phyloP scores from a whole-genome alignment of 176 grass and related monocot genomes.

The Tillandsia leiboldiana region DNA sequence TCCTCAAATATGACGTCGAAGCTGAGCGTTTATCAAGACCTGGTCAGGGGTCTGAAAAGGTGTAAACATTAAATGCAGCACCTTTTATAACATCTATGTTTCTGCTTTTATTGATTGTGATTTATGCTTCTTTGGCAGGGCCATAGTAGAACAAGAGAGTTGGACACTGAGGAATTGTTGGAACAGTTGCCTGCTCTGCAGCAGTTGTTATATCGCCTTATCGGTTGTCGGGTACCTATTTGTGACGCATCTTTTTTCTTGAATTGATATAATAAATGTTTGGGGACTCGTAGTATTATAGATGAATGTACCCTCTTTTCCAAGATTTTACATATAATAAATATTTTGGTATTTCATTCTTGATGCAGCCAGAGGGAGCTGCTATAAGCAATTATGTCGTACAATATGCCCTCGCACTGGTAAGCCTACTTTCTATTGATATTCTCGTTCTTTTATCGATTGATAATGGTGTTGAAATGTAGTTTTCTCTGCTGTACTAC shows the following conservation, averaged over 20 bases:
- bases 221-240: conserved; percentile 70
- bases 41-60: conserved; percentile 75
- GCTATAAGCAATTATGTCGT: conserved; percentile 74
- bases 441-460: not conserved
- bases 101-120: conserved; percentile 4
- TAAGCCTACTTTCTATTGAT: conserved; percentile 22
- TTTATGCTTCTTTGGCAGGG: conserved; percentile 36
- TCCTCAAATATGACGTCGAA: conserved; percentile 92
- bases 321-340: conserved; percentile 8
- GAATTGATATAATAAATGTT: not conserved
- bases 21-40: conserved; percentile 69
- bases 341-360: conserved; percentile 19
- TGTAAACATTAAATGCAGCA: conserved; percentile 6
- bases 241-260: not conserved
- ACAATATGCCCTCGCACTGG: conserved; percentile 81
- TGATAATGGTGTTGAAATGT: too few species aligned
- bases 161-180: conserved; percentile 67
- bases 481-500: too few species aligned
- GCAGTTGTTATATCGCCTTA: conserved; percentile 86
- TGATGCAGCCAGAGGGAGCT: conserved; percentile 69
- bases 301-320: not conserved
- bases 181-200: conserved; percentile 86
- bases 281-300: too few species aligned
- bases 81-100: not conserved
- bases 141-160: conserved; percentile 67